phyloP scores from a whole-genome alignment of 2,329 filamentous ascomycete species.

The Xenoacremonium recifei region DNA sequence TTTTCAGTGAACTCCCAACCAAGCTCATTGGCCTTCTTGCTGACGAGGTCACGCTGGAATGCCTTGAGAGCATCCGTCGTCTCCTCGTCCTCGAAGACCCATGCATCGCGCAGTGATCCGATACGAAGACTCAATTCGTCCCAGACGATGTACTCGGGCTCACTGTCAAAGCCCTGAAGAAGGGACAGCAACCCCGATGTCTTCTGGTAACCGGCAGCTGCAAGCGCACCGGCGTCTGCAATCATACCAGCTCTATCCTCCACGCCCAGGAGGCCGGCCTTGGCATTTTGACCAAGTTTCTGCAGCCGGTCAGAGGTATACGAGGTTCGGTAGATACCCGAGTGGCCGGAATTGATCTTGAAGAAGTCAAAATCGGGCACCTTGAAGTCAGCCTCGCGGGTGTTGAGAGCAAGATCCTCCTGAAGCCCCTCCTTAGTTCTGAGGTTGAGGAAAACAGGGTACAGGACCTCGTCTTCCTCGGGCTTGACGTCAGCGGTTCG shows the following conservation, averaged over 20 bases:
- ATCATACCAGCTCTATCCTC: conserved; percentile 96
- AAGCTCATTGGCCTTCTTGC: conserved; percentile 77
- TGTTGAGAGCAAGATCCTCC: conserved; percentile 61
- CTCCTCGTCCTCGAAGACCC: conserved; percentile 73
- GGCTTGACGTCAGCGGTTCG: conserved; percentile 90
- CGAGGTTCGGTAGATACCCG: conserved; percentile 85
- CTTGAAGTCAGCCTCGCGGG: conserved; percentile 74
- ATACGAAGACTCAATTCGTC: conserved; percentile 83
- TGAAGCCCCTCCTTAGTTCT: conserved; percentile 82
- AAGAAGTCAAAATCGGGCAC: conserved; percentile 82
- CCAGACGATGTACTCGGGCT: conserved; percentile 92
- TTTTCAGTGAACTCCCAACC: conserved; percentile 85
- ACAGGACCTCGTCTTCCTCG: conserved; percentile 85
- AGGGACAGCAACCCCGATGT: conserved; percentile 86
- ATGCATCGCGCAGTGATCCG: conserved; percentile 75
- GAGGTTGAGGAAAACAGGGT: conserved; percentile 85
- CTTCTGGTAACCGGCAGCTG: conserved; percentile 88
- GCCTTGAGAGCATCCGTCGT: conserved; percentile 74
- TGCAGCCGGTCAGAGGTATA: conserved; percentile 80
- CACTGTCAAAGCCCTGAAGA: conserved; percentile 78
- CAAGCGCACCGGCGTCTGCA: conserved; percentile 85
- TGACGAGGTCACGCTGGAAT: conserved; percentile 78
- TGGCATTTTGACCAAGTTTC: conserved; percentile 86
- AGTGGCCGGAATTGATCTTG: conserved; percentile 95
- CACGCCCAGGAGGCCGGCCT: conserved; percentile 66